A percentile compares a stretch with the other conserved stretches of the same genome.
Conservation (phyloP, 1,139 yeast genomes). For the Sugiyamaella japonica region DNA sequence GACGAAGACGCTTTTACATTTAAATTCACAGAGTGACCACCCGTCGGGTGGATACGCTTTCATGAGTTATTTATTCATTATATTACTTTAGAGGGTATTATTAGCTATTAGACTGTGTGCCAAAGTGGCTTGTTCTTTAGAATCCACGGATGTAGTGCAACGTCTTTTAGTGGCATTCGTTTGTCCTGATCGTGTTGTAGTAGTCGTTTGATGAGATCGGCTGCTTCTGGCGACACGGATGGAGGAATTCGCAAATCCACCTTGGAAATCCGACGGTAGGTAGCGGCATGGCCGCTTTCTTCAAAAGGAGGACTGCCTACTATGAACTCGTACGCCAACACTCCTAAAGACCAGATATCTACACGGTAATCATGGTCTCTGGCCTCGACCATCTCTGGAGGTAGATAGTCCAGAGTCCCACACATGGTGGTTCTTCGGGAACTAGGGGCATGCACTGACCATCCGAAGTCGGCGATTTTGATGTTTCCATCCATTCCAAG, state of each 20-base stretch:
- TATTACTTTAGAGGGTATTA: not conserved
- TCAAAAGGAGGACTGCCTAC: constrained; percentile 93
- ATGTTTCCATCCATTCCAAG: constrained; percentile 78
- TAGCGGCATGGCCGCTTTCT: constrained; percentile 67
- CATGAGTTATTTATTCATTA: not conserved
- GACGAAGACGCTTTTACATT: constrained; percentile 25
- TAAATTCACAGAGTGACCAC: constrained; percentile 17
- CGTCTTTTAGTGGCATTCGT: constrained; percentile 60
- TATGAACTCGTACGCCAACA: constrained; percentile 78
- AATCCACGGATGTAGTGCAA: constrained; percentile 83
- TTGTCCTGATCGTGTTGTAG: constrained; percentile 68
- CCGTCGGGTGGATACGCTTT: no score
- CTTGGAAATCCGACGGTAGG: constrained; percentile 74
- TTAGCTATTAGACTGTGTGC: constrained; percentile 34
- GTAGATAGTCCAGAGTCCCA: constrained; percentile 90
- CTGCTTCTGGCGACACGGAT: constrained; percentile 70
- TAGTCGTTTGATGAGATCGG: constrained; percentile 63
- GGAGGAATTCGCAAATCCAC: constrained; percentile 76
- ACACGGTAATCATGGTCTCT: constrained; percentile 75
- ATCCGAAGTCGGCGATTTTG: constrained; percentile 95
- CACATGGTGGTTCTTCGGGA: constrained; percentile 75
- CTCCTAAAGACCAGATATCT: constrained; percentile 93
- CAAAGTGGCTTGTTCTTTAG: constrained; percentile 57
- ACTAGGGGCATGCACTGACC: constrained; percentile 76
- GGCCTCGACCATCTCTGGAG: constrained; percentile 94